Conservation (phyloP, 2,329 filamentous ascomycete species). For the Xylaria digitata region DNA sequence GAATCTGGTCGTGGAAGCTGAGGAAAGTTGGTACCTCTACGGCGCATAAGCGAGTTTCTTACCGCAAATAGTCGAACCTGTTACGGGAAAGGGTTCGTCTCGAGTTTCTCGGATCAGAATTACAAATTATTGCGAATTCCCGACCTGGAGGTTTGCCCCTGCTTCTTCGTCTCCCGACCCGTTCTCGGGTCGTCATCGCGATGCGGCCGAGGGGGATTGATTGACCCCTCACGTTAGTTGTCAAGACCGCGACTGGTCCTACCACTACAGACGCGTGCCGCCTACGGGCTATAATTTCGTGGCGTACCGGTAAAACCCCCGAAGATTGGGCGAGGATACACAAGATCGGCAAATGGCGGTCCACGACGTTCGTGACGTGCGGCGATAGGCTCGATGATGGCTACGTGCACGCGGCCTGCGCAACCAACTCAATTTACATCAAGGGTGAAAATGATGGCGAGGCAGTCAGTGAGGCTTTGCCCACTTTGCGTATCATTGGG, state of each 20-base stretch:
- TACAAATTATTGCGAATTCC: conserved; percentile 6
- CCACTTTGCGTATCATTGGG: conserved; percentile 15
- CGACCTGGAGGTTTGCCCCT: background rate
- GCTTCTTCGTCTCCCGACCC: background rate
- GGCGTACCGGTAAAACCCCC: conserved; percentile 23
- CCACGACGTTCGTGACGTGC: conserved; percentile 38
- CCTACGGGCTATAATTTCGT: conserved; percentile 26
- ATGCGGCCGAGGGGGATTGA: conserved; percentile 8
- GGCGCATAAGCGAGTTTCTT: conserved; percentile 1
- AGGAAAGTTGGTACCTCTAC: too few species aligned
- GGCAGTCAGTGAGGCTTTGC: conserved; percentile 29
- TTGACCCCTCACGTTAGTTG: conserved; percentile 6
- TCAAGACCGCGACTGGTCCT: conserved; percentile 10
- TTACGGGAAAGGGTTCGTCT: conserved; percentile 11
- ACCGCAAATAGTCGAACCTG: background rate
- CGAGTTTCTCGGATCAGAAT: conserved; percentile 16
- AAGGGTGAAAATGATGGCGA: conserved; percentile 19
- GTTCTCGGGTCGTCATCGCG: conserved; percentile 10
- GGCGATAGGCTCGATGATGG: conserved; percentile 43
- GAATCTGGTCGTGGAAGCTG: conserved; percentile 8
- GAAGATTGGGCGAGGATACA: conserved; percentile 39
- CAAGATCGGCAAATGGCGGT: conserved; percentile 42
- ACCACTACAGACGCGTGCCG: conserved; percentile 18
- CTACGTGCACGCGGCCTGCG: conserved; percentile 41
- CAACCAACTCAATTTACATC: conserved; percentile 35